Evolutionary conservation across 139 green algal species (phyloP).

Genomic region (Closterium sp.): DNA sequence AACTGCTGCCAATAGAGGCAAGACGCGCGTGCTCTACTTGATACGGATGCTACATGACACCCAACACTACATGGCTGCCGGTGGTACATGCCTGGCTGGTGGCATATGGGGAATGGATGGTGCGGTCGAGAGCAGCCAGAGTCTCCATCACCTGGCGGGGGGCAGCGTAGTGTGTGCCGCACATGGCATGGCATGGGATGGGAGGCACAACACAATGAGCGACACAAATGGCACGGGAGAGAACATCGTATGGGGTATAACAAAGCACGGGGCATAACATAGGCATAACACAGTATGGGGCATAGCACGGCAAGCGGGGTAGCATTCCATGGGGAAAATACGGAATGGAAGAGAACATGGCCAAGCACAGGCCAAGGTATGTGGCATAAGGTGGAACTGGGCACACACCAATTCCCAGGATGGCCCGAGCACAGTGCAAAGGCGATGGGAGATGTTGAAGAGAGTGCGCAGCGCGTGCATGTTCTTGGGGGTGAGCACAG

Average conservation of each 20-base stretch:
- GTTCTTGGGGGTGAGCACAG: conserved; percentile 72
- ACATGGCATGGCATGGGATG: background rate
- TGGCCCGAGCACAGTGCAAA: conserved; percentile 59
- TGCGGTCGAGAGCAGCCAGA: conserved; percentile 71
- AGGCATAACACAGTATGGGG: too few relatives aligned
- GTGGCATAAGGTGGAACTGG: background rate
- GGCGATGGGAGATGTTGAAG: conserved; percentile 76
- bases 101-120: conserved; percentile 67
- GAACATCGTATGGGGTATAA: too few relatives aligned
- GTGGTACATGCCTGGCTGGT: conserved; percentile 60
- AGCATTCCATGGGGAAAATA: too few relatives aligned
- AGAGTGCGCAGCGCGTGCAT: conserved; percentile 76
- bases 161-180: background rate
- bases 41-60: too few relatives aligned
- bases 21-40: too few relatives aligned
- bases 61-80: background rate
- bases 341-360: background rate
- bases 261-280: too few relatives aligned
- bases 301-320: background rate
- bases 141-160: conserved; percentile 65
- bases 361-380: background rate
- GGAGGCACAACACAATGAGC: background rate
- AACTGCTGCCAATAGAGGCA: background rate
- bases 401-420: conserved; percentile 57
- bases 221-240: background rate